Conservation (phyloP, 805 yeast genomes). For the Saturnispora quitensis region DNA sequence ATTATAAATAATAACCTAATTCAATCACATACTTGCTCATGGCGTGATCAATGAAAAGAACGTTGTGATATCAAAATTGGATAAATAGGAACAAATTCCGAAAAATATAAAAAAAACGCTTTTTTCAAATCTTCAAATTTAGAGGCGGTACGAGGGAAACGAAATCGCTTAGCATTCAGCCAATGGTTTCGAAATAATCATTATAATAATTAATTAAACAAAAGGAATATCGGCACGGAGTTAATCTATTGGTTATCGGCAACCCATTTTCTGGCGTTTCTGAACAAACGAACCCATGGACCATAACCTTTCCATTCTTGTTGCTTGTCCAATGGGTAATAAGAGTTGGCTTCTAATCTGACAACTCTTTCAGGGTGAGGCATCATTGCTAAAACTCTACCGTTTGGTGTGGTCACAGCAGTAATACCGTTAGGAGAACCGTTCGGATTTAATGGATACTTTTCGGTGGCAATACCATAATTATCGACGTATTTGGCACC, state of each 20-base stretch:
- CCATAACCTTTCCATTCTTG: conserved; percentile 73
- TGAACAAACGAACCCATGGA: conserved; percentile 92
- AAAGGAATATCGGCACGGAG: neutral
- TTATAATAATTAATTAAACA: neutral
- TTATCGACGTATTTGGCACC: conserved; percentile 83
- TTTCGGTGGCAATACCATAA: conserved; percentile 74
- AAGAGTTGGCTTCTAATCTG: conserved; percentile 82
- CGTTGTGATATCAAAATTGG: neutral
- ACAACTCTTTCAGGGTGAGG: conserved; percentile 97
- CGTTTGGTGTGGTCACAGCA: conserved; percentile 83
- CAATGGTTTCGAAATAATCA: neutral
- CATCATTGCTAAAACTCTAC: conserved; percentile 97
- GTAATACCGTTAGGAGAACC: conserved; percentile 92
- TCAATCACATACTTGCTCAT: conserved; percentile 11
- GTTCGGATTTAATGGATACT: conserved; percentile 91
- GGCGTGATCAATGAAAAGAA: neutral
- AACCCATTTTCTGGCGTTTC: conserved; percentile 93
- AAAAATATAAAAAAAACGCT: neutral
- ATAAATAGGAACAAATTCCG: neutral
- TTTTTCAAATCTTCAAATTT: neutral
- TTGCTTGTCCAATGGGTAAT: conserved; percentile 61
- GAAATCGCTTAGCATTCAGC: neutral
- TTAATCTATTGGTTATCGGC: conserved; percentile 20
- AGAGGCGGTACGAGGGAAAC: conserved; percentile 5
- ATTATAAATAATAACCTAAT: neutral